These are phyloP conservation scores for Colletotrichum endophyticum DNA, from an alignment of 2,329 filamentous ascomycete species.

Conservation along the genomic window DNA sequence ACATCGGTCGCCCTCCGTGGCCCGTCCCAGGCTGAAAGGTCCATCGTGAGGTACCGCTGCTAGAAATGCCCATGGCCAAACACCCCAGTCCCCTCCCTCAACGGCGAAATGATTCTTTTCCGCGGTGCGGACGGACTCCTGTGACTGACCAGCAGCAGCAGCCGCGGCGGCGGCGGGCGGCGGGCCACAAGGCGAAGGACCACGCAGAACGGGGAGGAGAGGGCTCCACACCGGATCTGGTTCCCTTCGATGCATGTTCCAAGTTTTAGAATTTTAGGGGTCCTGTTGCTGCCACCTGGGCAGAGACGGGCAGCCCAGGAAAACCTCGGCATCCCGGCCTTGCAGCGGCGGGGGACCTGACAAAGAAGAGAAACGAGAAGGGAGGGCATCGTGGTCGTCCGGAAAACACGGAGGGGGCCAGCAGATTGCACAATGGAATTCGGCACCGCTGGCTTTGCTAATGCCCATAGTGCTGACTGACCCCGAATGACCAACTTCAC, in stretches of 20 bases:
- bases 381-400: neutral
- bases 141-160: neutral
- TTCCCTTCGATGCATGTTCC: conserved; percentile 13
- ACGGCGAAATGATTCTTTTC: neutral
- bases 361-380: neutral
- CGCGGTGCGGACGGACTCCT: neutral
- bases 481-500: neutral
- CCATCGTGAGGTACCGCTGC: neutral
- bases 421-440: no score
- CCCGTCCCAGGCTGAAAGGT: neutral
- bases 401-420: neutral
- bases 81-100: neutral
- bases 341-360: neutral
- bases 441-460: neutral
- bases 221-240: conserved; percentile 2
- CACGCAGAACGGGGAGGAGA: neutral
- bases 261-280: conserved; percentile 16
- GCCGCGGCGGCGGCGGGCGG: neutral
- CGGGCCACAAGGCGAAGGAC: neutral
- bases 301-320: neutral
- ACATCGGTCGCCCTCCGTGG: conserved; percentile 8
- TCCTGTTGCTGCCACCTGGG: neutral
- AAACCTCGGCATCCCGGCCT: conserved; percentile 13
- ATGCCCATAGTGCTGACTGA: neutral
- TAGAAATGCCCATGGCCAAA: neutral